These are phyloP conservation scores for Hymenoscyphus repandus DNA, from an alignment of 2,329 filamentous ascomycete species.

Conservation along the genomic window DNA sequence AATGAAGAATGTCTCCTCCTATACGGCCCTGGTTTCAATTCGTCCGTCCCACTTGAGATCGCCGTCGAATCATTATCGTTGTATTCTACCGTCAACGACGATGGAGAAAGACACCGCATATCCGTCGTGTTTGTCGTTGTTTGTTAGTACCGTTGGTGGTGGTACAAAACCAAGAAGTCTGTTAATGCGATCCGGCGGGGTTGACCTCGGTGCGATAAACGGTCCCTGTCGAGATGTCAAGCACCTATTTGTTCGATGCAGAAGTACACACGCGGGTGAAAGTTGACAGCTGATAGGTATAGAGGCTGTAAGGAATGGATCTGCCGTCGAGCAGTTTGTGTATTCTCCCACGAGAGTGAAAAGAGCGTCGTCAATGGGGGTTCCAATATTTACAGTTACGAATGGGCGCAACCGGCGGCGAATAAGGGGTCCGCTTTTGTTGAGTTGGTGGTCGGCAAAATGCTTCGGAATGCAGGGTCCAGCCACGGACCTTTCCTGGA, in stretches of 20 bases:
- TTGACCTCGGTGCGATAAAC: neutral
- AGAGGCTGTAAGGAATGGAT: slow-evolving; percentile 9
- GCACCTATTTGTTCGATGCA: neutral
- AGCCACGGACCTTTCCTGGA: neutral
- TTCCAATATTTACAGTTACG: slow-evolving; percentile 8
- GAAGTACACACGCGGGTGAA: slow-evolving; percentile 1
- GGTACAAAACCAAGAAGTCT: neutral
- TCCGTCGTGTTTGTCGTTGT: neutral
- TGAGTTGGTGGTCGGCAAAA: neutral
- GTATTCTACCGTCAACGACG: slow-evolving; percentile 31
- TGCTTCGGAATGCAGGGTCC: neutral
- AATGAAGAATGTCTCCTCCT: slow-evolving; percentile 51
- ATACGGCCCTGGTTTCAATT: slow-evolving; percentile 16
- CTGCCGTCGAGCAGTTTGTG: slow-evolving; percentile 11
- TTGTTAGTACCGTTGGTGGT: too few species aligned
- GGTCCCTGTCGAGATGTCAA: neutral
- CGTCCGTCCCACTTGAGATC: slow-evolving; percentile 19
- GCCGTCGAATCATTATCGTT: slow-evolving; percentile 23
- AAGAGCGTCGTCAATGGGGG: slow-evolving; percentile 10
- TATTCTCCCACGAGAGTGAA: slow-evolving; percentile 11
- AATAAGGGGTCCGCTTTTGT: slow-evolving; percentile 11
- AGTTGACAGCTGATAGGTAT: neutral
- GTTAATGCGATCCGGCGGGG: neutral
- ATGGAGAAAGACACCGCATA: slow-evolving; percentile 29
- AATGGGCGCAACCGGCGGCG: neutral